Evolutionary conservation across 164 flowering plant genomes (phyloP), one percentile per base, ranked within the genome.

Genomic region (Liquidambar formosana): DNA sequence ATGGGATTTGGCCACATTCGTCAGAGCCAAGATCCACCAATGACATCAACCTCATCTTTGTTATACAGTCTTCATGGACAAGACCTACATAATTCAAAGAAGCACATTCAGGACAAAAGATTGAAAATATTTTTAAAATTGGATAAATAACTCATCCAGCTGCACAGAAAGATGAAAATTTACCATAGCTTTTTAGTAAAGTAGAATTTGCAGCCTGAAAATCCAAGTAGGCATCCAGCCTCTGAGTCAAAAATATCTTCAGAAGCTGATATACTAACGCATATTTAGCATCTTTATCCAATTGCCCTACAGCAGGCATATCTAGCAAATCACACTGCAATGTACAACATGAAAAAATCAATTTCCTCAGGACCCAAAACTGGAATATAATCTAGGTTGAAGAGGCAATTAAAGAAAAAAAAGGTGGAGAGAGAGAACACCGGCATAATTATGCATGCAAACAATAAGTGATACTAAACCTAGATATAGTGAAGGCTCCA

Each of bases 291-390:
- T 93, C 98, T 70, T 92, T 88, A 84, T 96, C 99, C 82, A 96
- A 72, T 73, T 96, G 99, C 44, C 74, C 84, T 14, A 96, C 84
- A 71, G 97, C 94, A 51, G 97, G 96, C 86, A 96, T 75, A 64
- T 89, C 97, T 63, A 96, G 82, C 82, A 93, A 79, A 83, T 93
- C 97, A 76, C 94, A 88, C 99, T 96, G 91, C 81, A 74, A 77
- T 22, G n/a, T 18, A 52, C 61, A 52, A 57, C 18, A 66, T 21
- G 25, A 21, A 43, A 13, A n/a, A 33, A 33, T 33, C 6, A 33
- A 33, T 33, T 33, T 33, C 41, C 2, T 33, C 41, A 33, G 6
- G 4, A 6, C 41, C 2, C 6, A 6, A 33, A 33, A 33, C 41
- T 33, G 6, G 41, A 33, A 2, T 33, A 33, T 33, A 33, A 33